A percentile compares a stretch with the other conserved stretches of the same genome.
These are phyloP conservation scores for Eucalyptus marginata DNA, from an alignment of 345 rosid species.

Conservation along the genomic window DNA sequence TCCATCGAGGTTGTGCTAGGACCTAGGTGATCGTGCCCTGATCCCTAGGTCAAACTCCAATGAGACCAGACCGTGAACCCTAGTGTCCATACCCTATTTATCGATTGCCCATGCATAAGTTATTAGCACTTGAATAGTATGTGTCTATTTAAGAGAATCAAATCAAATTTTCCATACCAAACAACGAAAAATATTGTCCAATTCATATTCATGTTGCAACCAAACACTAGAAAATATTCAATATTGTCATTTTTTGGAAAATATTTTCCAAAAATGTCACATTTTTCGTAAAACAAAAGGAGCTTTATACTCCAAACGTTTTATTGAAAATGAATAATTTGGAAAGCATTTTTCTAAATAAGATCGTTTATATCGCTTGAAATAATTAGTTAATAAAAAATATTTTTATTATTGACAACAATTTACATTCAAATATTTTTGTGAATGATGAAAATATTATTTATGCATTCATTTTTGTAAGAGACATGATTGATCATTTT, in stretches of 20 bases:
- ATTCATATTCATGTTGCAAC: neutral
- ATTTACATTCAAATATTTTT: neutral
- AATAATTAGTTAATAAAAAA: neutral
- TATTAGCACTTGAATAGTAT: neutral
- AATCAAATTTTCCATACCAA: neutral
- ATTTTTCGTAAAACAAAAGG: too few relatives aligned
- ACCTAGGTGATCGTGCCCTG: neutral
- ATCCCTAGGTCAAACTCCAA: neutral
- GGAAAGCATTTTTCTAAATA: neutral
- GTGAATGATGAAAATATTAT: neutral
- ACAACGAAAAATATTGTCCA: neutral
- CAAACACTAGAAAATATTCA: neutral
- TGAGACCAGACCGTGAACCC: fast-evolving
- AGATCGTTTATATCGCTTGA: neutral
- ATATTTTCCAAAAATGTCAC: neutral
- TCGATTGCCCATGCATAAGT: neutral
- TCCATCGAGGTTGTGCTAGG: neutral
- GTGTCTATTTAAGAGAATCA: neutral
- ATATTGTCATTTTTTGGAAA: neutral
- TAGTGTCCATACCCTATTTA: neutral
- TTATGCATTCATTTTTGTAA: neutral
- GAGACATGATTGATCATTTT: neutral
- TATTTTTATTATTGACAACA: too few relatives aligned
- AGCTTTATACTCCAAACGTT: neutral
- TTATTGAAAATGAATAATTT: neutral